Evolutionary conservation across 768 basidiomycete species (phyloP), one percentile per base, ranked within the genome.

Genomic region (Suillus subluteus): DNA sequence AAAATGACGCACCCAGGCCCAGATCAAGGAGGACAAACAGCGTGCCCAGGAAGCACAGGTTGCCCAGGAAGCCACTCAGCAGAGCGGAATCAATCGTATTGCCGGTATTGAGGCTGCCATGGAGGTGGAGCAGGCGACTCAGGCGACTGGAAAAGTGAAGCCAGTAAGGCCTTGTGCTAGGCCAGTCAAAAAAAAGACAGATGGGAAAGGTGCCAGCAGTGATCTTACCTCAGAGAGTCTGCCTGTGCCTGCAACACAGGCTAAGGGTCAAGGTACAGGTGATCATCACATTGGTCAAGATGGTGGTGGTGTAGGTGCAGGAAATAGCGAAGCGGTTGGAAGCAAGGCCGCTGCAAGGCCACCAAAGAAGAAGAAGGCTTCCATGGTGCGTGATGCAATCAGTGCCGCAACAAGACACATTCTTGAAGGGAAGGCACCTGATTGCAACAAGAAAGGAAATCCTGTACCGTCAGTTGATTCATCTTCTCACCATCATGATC

Each of bases 141-240:
- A 32, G 6, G 38, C 59, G n/a, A 21, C 7, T 23, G 55, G 18
- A 6, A 52, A 56, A 52, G 23, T 18, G 21, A 46, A 52, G 52
- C 50, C 63, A 21, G 46, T 46, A 9, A 56, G 30, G 35, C 66
- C 66, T 58, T 48, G 44, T 41, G 55, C 66, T 40, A 46, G 21
- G 21, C 44, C 44, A 46, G 44, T 46, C 21, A 46, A 46, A 9
- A 46, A 46, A 46, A 46, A 46, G 26, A 26, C 26, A 26, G 26
- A 26, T 26, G 26, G 26, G 26, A 26, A 26, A 26, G 26, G 26
- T 26, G 32, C 32, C 32, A 3, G 2, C 32, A 32, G 46, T 21
- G 21, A 46, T 9, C 21, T 21, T 21, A 46, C 46, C 46, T 46
- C 46, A 9, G 46, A n/a, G 46, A 46, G 46, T 46, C 21, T 21